phyloP scores from a whole-genome alignment of 768 basidiomycete genomes.

The Mycena rebaudengoi region DNA sequence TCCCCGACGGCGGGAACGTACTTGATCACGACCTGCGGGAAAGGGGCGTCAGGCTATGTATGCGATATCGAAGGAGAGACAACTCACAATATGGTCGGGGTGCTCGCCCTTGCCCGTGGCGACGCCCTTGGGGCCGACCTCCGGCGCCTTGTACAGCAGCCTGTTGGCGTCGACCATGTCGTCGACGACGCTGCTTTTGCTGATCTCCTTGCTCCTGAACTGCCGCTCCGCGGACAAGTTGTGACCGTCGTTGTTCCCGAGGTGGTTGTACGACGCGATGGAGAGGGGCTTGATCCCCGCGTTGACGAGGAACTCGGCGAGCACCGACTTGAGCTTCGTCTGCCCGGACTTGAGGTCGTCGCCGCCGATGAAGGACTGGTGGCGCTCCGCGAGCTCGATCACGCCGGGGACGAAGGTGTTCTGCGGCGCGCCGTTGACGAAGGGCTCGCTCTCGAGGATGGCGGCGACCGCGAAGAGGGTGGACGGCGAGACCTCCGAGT shows the following conservation, averaged over 20 bases:
- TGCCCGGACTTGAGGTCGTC: slow-evolving; percentile 99
- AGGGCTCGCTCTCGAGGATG: slow-evolving; percentile 94
- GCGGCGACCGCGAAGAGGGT: slow-evolving; percentile 95
- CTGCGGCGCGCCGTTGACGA: slow-evolving; percentile 97
- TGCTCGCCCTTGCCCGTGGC: slow-evolving; percentile 88
- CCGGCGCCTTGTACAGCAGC: slow-evolving; percentile 88
- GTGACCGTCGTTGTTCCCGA: slow-evolving; percentile 97
- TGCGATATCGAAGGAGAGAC: background rate
- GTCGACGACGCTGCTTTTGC: slow-evolving; percentile 96
- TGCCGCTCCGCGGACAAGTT: slow-evolving; percentile 91
- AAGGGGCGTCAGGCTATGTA: background rate
- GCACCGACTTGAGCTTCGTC: slow-evolving; percentile 95
- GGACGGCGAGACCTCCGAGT: slow-evolving; percentile 95
- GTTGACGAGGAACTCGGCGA: slow-evolving; percentile 98
- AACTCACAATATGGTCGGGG: slow-evolving; percentile 83
- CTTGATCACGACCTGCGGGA: slow-evolving; percentile 81
- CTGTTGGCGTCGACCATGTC: slow-evolving; percentile 97
- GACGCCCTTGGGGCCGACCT: slow-evolving; percentile 57
- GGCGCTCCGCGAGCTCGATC: slow-evolving; percentile 89
- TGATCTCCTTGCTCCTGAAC: slow-evolving; percentile 99
- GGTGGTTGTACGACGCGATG: slow-evolving; percentile 98
- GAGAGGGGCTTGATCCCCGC: slow-evolving; percentile 98
- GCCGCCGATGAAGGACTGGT: slow-evolving; percentile 93
- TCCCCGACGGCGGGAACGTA: slow-evolving; percentile 97
- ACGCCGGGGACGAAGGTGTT: slow-evolving; percentile 98